Evolutionary conservation across 805 yeast genomes (phyloP).

Genomic region (Suhomyces faveliae): DNA sequence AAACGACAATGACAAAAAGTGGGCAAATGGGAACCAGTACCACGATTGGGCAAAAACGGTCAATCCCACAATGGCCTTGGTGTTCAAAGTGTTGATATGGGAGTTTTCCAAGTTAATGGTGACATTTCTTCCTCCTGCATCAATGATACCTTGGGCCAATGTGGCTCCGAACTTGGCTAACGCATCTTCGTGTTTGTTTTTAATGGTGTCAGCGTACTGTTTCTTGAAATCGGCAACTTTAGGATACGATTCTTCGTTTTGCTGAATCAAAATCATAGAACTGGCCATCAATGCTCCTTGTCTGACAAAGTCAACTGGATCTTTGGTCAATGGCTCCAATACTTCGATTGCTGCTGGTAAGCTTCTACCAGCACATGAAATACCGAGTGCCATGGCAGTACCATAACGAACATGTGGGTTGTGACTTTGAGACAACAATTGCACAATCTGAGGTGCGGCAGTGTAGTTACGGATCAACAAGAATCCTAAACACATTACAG

Average conservation of each 20-base stretch:
- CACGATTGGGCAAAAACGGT: slow-evolving; percentile 89
- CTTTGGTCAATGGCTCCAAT: slow-evolving; percentile 87
- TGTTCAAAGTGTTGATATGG: slow-evolving; percentile 86
- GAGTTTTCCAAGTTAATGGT: slow-evolving; percentile 86
- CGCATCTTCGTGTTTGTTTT: slow-evolving; percentile 92
- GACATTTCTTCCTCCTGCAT: slow-evolving; percentile 98
- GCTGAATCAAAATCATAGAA: slow-evolving; percentile 85
- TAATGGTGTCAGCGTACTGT: slow-evolving; percentile 68
- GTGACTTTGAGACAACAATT: slow-evolving; percentile 87
- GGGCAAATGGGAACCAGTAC: slow-evolving; percentile 98
- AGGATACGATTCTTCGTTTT: slow-evolving; percentile 78
- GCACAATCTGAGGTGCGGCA: slow-evolving; percentile 93
- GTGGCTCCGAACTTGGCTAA: slow-evolving; percentile 98
- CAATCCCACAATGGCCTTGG: slow-evolving; percentile 88
- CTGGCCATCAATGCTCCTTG: slow-evolving; percentile 95
- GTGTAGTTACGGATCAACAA: slow-evolving; percentile 85
- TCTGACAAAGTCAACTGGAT: slow-evolving; percentile 94
- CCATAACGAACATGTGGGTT: slow-evolving; percentile 98
- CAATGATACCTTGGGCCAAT: slow-evolving; percentile 93
- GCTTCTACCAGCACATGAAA: slow-evolving; percentile 95
- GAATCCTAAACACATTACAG: slow-evolving; percentile 90
- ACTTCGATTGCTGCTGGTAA: slow-evolving; percentile 86
- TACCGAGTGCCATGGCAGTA: slow-evolving; percentile 95
- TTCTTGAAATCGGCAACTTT: slow-evolving; percentile 77
- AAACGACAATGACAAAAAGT: slow-evolving; percentile 86